phyloP scores from a whole-genome alignment of 139 green algal genomes.

The Tetraselmis chui region DNA sequence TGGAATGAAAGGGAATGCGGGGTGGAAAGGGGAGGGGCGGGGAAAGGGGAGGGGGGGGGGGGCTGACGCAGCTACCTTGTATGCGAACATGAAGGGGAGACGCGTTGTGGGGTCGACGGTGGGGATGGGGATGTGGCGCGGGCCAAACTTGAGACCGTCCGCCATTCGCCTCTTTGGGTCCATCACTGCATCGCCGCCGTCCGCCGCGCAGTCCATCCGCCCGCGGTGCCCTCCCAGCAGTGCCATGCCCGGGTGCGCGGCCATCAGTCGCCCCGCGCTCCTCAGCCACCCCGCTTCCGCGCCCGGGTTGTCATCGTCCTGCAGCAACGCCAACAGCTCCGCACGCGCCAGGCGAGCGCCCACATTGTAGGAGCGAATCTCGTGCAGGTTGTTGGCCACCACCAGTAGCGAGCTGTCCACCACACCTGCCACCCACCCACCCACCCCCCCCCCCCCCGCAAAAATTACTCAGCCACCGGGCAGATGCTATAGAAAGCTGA shows the following conservation, averaged over 20 bases:
- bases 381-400: constrained; percentile 1
- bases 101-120: background rate
- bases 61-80: background rate
- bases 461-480: too few species aligned
- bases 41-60: too few species aligned
- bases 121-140: background rate
- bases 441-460: too few species aligned
- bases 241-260: background rate
- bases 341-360: background rate
- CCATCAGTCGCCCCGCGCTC: background rate
- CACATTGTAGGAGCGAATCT: constrained; percentile 3
- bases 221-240: constrained; percentile 6
- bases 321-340: constrained; percentile 1
- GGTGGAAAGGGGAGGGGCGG: too few species aligned
- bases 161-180: background rate
- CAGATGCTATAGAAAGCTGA: too few species aligned
- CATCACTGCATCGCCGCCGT: background rate
- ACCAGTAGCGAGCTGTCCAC: background rate
- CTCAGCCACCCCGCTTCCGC: background rate
- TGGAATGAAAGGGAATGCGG: background rate
- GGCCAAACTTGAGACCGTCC: background rate
- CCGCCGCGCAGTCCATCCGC: background rate
- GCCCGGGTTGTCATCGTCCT: constrained; percentile 6
- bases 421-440: too few species aligned
- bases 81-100: constrained; percentile 6